Evolutionary conservation across 306 rosid genomes (phyloP).

Genomic region (Amphicarpaea edgeworthii): DNA sequence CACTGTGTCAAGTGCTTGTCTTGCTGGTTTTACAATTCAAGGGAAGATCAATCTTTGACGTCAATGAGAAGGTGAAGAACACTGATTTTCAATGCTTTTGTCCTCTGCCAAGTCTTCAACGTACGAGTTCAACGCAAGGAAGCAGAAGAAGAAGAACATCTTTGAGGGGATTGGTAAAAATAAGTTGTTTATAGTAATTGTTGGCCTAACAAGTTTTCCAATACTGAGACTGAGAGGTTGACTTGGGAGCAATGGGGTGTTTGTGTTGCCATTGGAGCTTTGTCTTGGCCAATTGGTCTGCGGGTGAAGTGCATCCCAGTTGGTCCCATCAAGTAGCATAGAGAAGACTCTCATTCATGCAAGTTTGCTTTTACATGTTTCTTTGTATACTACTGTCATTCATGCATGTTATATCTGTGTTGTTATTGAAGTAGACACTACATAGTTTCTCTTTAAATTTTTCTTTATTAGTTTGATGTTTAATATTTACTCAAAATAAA

Average conservation of each 20-base stretch:
- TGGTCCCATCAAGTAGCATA: background rate
- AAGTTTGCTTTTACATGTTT: too few relatives aligned
- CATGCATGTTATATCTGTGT: too few relatives aligned
- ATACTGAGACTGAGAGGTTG: conserved; percentile 19
- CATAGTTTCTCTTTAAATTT: too few relatives aligned
- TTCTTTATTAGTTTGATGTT: too few relatives aligned
- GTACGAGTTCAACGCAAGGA: conserved; percentile 27
- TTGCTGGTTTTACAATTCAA: conserved; percentile 10
- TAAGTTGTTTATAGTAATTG: conserved; percentile 15
- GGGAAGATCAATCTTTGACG: conserved; percentile 22
- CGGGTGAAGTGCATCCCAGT: background rate
- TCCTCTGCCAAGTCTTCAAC: conserved; percentile 9
- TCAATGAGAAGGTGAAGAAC: conserved; percentile 18
- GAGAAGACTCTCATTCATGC: too few relatives aligned
- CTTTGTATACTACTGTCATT: too few relatives aligned
- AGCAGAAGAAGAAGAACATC: conserved; percentile 3
- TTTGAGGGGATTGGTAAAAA: conserved; percentile 7
- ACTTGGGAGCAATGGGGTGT: conserved; percentile 28
- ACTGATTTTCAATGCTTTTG: conserved; percentile 28
- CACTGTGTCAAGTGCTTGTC: conserved; percentile 1
- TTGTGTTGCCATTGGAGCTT: background rate
- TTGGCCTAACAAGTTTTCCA: conserved; percentile 12
- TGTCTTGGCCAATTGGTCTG: conserved; percentile 25
- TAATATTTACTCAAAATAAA: too few relatives aligned
- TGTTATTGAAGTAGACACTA: too few relatives aligned